Conservation (phyloP, 495 filamentous ascomycete species). For the Daldinia decipiens region DNA sequence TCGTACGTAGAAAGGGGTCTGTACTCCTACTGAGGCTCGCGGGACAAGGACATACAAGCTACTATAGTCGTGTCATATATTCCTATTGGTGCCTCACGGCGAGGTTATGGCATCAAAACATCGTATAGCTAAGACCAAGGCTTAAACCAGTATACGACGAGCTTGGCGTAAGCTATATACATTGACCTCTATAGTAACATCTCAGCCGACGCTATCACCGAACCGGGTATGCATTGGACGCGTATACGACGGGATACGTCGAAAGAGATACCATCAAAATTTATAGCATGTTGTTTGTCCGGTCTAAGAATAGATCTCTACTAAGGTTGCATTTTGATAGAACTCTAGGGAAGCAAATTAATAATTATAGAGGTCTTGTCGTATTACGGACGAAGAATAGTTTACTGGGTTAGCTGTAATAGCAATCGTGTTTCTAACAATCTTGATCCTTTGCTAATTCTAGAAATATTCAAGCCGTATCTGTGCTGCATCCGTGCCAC, state of each 20-base stretch:
- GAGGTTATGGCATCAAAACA: background rate
- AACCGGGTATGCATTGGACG: background rate
- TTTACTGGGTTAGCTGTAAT: background rate
- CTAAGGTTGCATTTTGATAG: background rate
- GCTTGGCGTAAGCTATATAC: background rate
- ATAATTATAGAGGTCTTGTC: background rate
- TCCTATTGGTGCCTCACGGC: background rate
- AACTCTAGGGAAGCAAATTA: background rate
- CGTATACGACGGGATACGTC: background rate
- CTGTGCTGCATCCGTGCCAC: too few species aligned
- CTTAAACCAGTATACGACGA: conserved; percentile 1
- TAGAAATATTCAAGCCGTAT: background rate
- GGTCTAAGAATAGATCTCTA: background rate
- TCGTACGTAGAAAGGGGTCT: background rate
- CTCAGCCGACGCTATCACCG: background rate
- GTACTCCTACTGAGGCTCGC: background rate
- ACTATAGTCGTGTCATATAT: background rate
- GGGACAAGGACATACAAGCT: background rate
- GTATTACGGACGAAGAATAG: background rate
- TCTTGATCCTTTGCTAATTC: conserved; percentile 1
- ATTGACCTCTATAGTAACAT: background rate
- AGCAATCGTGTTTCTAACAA: background rate
- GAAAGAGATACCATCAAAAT: background rate
- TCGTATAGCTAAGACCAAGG: background rate
- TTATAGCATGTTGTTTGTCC: background rate